Base-by-base conservation (phyloP, 2,329 filamentous ascomycete species). In the Atkinsonella hypoxylon region DNA sequence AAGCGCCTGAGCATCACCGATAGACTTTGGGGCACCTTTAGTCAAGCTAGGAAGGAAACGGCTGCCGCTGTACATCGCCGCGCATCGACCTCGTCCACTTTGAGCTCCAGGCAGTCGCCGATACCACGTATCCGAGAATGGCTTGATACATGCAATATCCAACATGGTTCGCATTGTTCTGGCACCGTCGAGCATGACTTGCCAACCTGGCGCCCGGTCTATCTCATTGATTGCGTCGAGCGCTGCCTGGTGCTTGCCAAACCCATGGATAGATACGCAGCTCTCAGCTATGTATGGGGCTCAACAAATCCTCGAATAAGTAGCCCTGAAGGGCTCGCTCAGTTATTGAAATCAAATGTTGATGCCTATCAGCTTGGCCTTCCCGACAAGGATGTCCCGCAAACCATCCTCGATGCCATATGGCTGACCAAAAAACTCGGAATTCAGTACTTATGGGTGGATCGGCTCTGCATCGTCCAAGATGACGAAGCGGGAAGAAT, bases 231-330 rank as follows among this genome's bases (percentile, higher is more conserved):
- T 52, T 64, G 64, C 12, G 63, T 67, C 32, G 66, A 70, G 42
- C 62, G 64, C 7, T 59, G 65, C 44, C 59, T 73, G 20, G 69
- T 72, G 6, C 63, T 61, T 15, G 61, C 68, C 13, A 62, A 64
- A n/a, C 62, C 66, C 2, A 58, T 59, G 10, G 69, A 72, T 45
- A 60, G 68, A 34, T 74, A 73, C 47, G 56, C 71, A 4, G 68
- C 71, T n/a, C 62, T 74, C 22, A 73, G 70, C 60, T 74, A 74
- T 54, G 70, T 73, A 34, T 71, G 68, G 62, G 68, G 67, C 8
- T 55, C 60, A 3, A 56, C 57, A 4, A 44, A 48, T n/a, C 55
- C 51, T 30, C 63, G 62, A n/a, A 58, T 55, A 26, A 59, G 58
- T 13, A 53, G 57, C 12, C 55, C 61, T 4, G 59, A 64, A 4